Base-by-base conservation (phyloP, 176 grass and related monocot species). In the Musa itinerans region DNA sequence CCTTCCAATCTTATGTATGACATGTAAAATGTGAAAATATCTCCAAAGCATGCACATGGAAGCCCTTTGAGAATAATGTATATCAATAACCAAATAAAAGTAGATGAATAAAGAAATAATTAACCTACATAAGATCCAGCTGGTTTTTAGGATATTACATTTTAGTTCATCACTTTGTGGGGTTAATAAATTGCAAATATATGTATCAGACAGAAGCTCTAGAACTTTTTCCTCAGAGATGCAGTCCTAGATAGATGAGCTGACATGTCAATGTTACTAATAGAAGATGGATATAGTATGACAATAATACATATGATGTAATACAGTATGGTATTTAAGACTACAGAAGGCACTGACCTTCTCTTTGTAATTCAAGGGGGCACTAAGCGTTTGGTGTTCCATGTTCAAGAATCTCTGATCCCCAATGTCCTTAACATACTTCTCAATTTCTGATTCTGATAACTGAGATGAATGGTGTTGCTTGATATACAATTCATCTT, bases 401-500 rank as follows among this genome's bases (percentile, higher is more conserved):
- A 50, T 77, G 76, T 84, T 86, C 63, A 85, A 84, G 74, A 92
- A 99, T 89, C 95, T 94, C 74, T 99, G 86, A 50, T 79, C 82
- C 11, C 91, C 84, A 89, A 99, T 89, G 70, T 99, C 95, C 63
- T 67, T 86, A 50, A 91, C 90, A 72, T 99, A 99, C 62, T 94
- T 99, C 84, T 84, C 88, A 72, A 99, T 91, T 70, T 99, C 95
- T 52, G 78, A 71, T 75, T 85, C 78, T 77, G 91, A 99, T 71
- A 99, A 79, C 50, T 99, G 95, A 81, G 95, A 99, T 8, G 89
- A 99, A 62, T 82, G 84, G 88, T 99, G 95, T 55, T 91, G 95
- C 82, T 94, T 99, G 82, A 99, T 89, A 73, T 92, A 99, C 74
- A 99, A 88, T 70, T 94, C 95, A 89, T 99, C 95, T 84, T 99